Conservation (phyloP, 192 early-diverging fungal genomes). For the Entomortierella lignicola region DNA sequence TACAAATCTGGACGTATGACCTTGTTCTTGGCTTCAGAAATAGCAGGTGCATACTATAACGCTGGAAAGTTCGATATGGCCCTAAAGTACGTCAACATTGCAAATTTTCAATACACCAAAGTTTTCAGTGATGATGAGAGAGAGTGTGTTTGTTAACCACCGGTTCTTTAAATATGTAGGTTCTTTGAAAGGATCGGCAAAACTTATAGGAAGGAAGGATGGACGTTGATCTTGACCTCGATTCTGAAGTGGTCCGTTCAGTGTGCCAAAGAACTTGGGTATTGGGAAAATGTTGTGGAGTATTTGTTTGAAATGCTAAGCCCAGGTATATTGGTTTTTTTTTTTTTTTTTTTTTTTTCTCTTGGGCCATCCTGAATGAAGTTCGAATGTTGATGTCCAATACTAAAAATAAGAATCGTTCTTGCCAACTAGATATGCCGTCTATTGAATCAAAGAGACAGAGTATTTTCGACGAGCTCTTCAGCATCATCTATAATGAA, state of each 20-base stretch:
- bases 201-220: constrained; percentile 89
- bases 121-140: too few relatives aligned
- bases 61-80: constrained; percentile 88
- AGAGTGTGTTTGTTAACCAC: too few relatives aligned
- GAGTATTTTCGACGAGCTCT: constrained; percentile 42
- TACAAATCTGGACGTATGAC: constrained; percentile 82
- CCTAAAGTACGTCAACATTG: constrained; percentile 59
- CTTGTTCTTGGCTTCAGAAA: constrained; percentile 85
- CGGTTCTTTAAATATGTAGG: constrained; percentile 28
- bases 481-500: constrained; percentile 26
- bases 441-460: constrained; percentile 34
- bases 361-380: not conserved
- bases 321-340: constrained; percentile 29
- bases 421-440: constrained; percentile 49
- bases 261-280: constrained; percentile 77
- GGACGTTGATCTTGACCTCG: constrained; percentile 75
- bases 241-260: constrained; percentile 72
- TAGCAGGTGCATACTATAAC: constrained; percentile 84
- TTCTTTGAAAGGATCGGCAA: constrained; percentile 91
- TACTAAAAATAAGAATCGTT: constrained; percentile 1
- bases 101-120: too few relatives aligned
- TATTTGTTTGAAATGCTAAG: constrained; percentile 79
- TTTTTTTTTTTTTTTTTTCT: too few relatives aligned
- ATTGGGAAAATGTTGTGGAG: constrained; percentile 71
- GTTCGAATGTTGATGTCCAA: not conserved